Evolutionary conservation across 129 eudicot species (phyloP), one percentile per base, ranked within the genome.

Genomic region (Saposhnikovia divaricata): DNA sequence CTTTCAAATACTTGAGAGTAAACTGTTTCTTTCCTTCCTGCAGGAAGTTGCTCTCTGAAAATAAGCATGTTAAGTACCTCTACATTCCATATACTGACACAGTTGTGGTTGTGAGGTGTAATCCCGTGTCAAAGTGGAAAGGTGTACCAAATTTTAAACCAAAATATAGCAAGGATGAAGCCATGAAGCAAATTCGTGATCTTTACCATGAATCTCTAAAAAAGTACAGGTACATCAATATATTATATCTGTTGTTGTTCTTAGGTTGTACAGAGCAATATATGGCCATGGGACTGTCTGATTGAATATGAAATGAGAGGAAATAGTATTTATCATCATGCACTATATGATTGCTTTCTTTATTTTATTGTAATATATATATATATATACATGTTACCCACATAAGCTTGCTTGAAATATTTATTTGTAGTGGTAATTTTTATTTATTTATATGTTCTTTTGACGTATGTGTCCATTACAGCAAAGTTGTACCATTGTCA

Each of bases 51-150:
- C 87, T 95, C 21, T 90, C 93, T 42, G 97, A 95, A 77, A 95
- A 95, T 87, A 95, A 92, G 89, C 99, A 95, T 83, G 93, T 95
- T 69, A 95, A 92, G 82, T 95, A 92, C 86, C 87, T 95, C 79
- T 89, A 95, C 79, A 90, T 95, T 81, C 99, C 99, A 27, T 92
- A 92, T 80, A 95, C 99, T 4, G 96, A 95, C 69, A 86, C 97
- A 46, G 97, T 95, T 77, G 97, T 95, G 81, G 96, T 95, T 55
- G 99, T 95, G 82, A 95, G 86, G 27, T 95, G 99, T 85, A 95
- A 95, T 77, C 95, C 97, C 72, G 77, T 90, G 69, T 90, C 97
- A 47, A 95, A 92, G 74, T 87, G 97, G 97, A 90, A 80, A 82
- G 89, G 95, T 70, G 87, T 92, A 19, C 92, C 96, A 39, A 95